These are phyloP conservation scores for Metrosideros polymorpha DNA, from an alignment of 441 rosid species.

Conservation along the genomic window DNA sequence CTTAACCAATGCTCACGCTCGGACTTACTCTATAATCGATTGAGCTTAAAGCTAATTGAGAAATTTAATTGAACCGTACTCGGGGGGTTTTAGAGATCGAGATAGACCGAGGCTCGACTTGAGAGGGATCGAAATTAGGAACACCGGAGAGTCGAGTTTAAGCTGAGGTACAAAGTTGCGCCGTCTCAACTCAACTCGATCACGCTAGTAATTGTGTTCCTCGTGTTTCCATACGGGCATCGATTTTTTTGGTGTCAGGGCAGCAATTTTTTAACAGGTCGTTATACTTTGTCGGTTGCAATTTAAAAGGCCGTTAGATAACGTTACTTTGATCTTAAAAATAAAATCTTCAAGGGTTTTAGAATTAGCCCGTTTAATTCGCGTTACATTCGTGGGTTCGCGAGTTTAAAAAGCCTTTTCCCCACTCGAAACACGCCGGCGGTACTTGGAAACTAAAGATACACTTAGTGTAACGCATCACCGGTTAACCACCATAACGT, in stretches of 20 bases:
- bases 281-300: not conserved
- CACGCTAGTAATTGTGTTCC: fast-evolving
- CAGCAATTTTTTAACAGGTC: not conserved
- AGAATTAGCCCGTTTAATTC: not conserved
- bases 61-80: not conserved
- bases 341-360: not conserved
- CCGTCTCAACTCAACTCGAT: fast-evolving
- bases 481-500: not conserved
- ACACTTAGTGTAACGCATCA: fast-evolving
- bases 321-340: not conserved
- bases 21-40: not conserved
- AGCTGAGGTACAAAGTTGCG: not conserved
- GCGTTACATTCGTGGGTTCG: fast-evolving
- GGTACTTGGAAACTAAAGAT: not conserved
- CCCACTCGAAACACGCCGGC: fast-evolving
- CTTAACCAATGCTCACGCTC: no score
- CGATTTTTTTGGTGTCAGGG: not conserved
- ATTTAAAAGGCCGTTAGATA: not conserved
- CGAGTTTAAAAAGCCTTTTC: not conserved
- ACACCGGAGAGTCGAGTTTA: no score
- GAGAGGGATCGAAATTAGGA: not conserved
- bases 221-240: not conserved
- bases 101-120: not conserved
- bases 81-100: not conserved
- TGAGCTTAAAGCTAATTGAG: fast-evolving